phyloP scores from a whole-genome alignment of 345 rosid genomes.

The Ceriops decandra region DNA sequence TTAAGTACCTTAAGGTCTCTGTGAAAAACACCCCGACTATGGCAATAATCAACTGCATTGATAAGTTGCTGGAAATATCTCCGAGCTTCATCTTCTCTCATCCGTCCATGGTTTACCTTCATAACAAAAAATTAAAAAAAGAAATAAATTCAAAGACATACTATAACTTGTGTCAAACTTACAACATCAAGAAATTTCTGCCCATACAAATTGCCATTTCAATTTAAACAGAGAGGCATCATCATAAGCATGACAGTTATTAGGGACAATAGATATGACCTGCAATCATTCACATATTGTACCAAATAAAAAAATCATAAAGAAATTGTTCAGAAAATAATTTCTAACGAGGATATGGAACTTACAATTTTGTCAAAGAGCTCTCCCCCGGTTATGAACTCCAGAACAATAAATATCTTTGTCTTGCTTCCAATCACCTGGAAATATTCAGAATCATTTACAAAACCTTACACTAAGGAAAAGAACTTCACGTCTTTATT shows the following conservation, averaged over 20 bases:
- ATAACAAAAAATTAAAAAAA: conserved; percentile 12
- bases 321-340: not conserved
- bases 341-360: not conserved
- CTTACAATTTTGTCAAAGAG: conserved; percentile 35
- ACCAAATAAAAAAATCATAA: not conserved
- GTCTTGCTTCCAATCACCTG: conserved; percentile 36
- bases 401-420: conserved; percentile 32
- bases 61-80: conserved; percentile 95
- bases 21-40: conserved; percentile 96
- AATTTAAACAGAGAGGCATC: not conserved
- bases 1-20: conserved; percentile 87
- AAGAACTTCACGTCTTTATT: conserved; percentile 2
- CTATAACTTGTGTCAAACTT: not conserved
- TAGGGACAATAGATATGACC: not conserved
- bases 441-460: not conserved
- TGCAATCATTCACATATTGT: not conserved
- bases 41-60: conserved; percentile 92
- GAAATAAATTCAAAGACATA: not conserved
- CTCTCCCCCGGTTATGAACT: conserved; percentile 31
- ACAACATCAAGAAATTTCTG: not conserved
- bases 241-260: not conserved
- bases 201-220: not conserved
- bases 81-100: conserved; percentile 87
- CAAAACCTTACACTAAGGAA: not conserved
- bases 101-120: conserved; percentile 87